Base-by-base conservation (phyloP, 495 filamentous ascomycete genomes). In the Gamarada debralockiae region DNA sequence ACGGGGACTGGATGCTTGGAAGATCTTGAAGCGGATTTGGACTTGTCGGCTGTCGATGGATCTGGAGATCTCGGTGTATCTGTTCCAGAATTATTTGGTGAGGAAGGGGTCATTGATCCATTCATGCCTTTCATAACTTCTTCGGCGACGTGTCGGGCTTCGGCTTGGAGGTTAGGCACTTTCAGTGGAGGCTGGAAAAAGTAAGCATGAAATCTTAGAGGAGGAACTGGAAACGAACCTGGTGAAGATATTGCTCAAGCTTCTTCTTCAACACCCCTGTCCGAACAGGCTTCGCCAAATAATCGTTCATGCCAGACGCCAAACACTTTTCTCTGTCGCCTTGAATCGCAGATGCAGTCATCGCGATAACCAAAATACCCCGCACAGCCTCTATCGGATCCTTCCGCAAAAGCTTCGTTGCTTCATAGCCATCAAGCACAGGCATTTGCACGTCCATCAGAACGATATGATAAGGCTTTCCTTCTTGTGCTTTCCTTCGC, bases 381-480 rank as follows among this genome's bases (percentile, higher is more conserved):
- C 86, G 78, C 2, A 96, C 89, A 4, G 76, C 75, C 1, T 86
- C 82, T 41, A 89, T 82, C 0, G 78, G 67, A 67, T 95, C 88
- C 40, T 79, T 78, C 3, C 91, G 82, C 39, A 96, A 80, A 44
- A 87, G 76, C 45, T 85, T 84, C 0, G 91, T 96, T 10, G 90
- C 90, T 63, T 95, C 87, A 68, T 96, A 96, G n/a, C 91, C 91
- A 63, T 96, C 91, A 1, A 95, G 77, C 6, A 91, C 82, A 0
- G 91, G 91, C 91, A 96, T 96, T 71, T 95, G 90, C 25, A 92
- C 89, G 65, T 96, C 91, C 91, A 96, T 96, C 23, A 96, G 75
- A 17, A 95, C 86, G 21, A 96, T 77, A 61, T 87, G 83, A 62
- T 84, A 87, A 1, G 91, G 90, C 6, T 72, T 71, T 4, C 84